These are phyloP conservation scores for Colletotrichum costaricense DNA, from an alignment of 2,329 filamentous ascomycete species.

Conservation along the genomic window DNA sequence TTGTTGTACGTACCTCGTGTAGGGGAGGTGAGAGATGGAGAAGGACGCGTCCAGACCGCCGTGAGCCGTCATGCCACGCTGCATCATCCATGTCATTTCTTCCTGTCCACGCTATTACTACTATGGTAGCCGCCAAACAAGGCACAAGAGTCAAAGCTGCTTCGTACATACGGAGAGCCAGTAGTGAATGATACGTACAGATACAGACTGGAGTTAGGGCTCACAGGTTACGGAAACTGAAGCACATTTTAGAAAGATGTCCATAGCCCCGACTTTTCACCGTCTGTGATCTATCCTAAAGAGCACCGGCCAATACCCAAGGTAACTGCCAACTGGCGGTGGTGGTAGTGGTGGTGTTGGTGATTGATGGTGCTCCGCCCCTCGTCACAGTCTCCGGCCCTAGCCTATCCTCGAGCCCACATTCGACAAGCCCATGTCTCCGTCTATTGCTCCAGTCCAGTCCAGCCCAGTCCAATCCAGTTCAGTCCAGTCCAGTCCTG, in stretches of 20 bases:
- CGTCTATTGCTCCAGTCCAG: conserved; percentile 4
- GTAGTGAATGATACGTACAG: no score
- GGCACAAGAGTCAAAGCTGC: background rate
- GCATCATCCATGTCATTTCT: background rate
- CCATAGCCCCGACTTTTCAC: background rate
- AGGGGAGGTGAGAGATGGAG: conserved; percentile 3
- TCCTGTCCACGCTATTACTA: background rate
- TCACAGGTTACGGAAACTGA: background rate
- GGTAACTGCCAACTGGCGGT: background rate
- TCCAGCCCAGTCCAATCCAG: background rate
- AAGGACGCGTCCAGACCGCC: conserved; percentile 14
- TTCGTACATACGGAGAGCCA: background rate
- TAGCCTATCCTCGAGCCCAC: background rate
- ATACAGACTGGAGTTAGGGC: no score
- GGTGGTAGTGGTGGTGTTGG: background rate
- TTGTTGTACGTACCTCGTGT: background rate
- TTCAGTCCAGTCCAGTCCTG: background rate
- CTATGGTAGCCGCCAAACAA: background rate
- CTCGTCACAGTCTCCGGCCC: background rate
- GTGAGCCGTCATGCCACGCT: background rate
- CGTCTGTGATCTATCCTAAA: background rate
- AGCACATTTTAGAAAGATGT: background rate
- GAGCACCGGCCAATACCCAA: no score
- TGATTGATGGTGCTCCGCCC: no score
- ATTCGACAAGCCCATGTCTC: background rate